Percentiles rank a stretch among this genome's conserved stretches.
phyloP scores from a whole-genome alignment of 2,329 filamentous ascomycete genomes.

The Neocucurbitaria cava region DNA sequence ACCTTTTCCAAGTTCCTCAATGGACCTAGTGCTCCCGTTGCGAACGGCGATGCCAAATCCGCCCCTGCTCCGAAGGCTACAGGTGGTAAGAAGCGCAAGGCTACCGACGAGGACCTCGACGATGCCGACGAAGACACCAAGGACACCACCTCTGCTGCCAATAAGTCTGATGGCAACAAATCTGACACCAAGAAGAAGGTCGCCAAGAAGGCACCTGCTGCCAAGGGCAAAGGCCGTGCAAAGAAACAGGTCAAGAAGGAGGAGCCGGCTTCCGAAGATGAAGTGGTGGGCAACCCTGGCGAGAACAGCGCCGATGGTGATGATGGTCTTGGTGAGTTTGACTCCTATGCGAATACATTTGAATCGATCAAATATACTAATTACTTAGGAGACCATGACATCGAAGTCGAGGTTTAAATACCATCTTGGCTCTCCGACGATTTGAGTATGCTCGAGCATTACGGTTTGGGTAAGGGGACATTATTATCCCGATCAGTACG shows the following conservation, averaged over 20 bases:
- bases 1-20: conserved; percentile 36
- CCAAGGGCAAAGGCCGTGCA: conserved; percentile 19
- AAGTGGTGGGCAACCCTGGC: conserved; percentile 3
- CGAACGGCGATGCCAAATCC: conserved; percentile 1
- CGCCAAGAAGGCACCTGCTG: conserved; percentile 18
- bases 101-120: conserved; percentile 10
- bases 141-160: neutral
- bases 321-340: conserved; percentile 27
- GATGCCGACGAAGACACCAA: conserved; percentile 2
- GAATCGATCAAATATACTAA: conserved; percentile 20
- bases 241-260: conserved; percentile 34
- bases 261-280: conserved; percentile 11
- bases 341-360: conserved; percentile 6
- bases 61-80: conserved; percentile 12
- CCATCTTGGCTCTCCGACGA: neutral
- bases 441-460: neutral
- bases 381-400: conserved; percentile 5
- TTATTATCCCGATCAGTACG: neutral
- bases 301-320: conserved; percentile 21
- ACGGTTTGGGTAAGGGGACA: neutral
- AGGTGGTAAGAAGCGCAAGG: conserved; percentile 35
- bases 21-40: neutral
- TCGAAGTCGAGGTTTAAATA: conserved; percentile 1
- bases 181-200: conserved; percentile 18
- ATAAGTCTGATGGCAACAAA: conserved; percentile 6